Evolutionary conservation across 371 early-diverging fungal genomes (phyloP), one percentile per base, ranked within the genome.

Genomic region (Saksenaea vasiformis): DNA sequence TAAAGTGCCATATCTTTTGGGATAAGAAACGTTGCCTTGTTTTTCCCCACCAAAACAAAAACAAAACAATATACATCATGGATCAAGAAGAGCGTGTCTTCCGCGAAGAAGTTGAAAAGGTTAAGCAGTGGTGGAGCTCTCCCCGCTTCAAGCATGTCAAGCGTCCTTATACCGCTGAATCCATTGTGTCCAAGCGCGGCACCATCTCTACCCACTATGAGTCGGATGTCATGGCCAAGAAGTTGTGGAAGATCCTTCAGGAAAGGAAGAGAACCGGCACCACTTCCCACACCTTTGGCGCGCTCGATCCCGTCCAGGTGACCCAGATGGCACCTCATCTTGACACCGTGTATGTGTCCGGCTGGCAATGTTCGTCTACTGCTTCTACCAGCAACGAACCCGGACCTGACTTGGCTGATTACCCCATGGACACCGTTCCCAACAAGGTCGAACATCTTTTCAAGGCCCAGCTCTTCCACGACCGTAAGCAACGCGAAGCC

Each of bases 361-460:
- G 98, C 15, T 98, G 98, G 98, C 98, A 98, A 73, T 96, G 93
- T 69, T 97, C 97, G 36, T 97, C 98, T 24, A 98, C 98, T 35
- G 98, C 98, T 61, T 95, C 95, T 54, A 86, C 94, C 67, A 90
- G 93, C 73, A 97, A 98, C 85, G 98, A 98, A 84, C 98, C 98
- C 63, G 98, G 98, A 22, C 98, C 98, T 37, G 98, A 98, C 90
- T 90, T 98, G 60, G 98, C 98, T 69, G 98, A 98, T 80, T 98
- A 98, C 78, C 98, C 98, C 58, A 93, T 93, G 96, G 98, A 98
- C 82, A 97, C 98, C 60, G 97, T 98, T 64, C 98, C 98, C 65
- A 96, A 96, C 86, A 97, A 98, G 89, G 98, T 98, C 36, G 98
- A 98, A 70, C 99, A 98, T 72, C 87, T 98, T 54, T 98, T 96